Evolutionary conservation across 208 protist species (phyloP).

Genomic region (Novymonas esmeraldas): DNA sequence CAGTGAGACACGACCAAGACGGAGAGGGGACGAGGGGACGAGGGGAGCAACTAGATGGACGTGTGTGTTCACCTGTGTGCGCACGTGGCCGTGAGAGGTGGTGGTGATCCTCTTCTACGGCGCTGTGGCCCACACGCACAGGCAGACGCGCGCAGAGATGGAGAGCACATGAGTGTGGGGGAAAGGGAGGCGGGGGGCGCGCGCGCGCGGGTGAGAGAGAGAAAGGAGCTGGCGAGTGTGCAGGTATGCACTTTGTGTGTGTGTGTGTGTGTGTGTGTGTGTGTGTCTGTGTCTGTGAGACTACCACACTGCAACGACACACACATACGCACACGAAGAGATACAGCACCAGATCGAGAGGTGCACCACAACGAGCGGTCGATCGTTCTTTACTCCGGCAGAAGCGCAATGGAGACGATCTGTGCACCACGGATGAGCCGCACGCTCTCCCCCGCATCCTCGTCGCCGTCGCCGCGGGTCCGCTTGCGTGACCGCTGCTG

Average conservation of each 20-base stretch:
- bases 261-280: neutral
- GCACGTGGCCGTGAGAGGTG: neutral
- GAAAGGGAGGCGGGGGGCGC: too few relatives aligned
- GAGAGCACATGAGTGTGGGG: too few relatives aligned
- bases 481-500: slow-evolving; percentile 25
- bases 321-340: neutral
- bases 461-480: slow-evolving; percentile 10
- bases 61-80: neutral
- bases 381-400: slow-evolving; percentile 5
- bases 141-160: too few relatives aligned
- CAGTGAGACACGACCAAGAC: too few relatives aligned
- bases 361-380: too few relatives aligned
- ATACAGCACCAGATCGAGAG: neutral
- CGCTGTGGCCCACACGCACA: too few relatives aligned
- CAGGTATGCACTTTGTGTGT: too few relatives aligned
- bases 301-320: neutral
- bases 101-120: too few relatives aligned
- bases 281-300: neutral
- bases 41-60: too few relatives aligned
- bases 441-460: slow-evolving; percentile 25
- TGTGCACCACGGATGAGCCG: slow-evolving; percentile 59
- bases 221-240: neutral
- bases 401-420: slow-evolving; percentile 46
- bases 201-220: too few relatives aligned
- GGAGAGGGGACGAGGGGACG: too few relatives aligned